Evolutionary conservation across 805 yeast species (phyloP), one percentile per base, ranked within the genome.

Genomic region (Maudiozyma serrabonitensis): DNA sequence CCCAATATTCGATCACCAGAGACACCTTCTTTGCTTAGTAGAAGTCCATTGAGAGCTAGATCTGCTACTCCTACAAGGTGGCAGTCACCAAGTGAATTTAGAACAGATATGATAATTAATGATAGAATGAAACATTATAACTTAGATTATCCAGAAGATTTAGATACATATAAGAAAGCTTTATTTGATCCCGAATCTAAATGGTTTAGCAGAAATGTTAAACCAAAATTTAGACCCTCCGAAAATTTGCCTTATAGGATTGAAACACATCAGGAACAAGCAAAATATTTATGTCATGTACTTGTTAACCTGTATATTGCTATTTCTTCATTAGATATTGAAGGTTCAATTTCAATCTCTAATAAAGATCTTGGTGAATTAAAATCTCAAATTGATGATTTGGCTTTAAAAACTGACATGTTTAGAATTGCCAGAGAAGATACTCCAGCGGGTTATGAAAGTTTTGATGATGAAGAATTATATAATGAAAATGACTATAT

Each of bases 251-350:
- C 98, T 0, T 93, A 90, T 64, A 69, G 72, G 41, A 76, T 83
- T 0, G 97, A 88, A 63, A 57, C 79, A 1, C 80, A 80, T 15
- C 68, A 69, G 34, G 95, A 85, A 50, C 84, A 81, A 50, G 84
- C 87, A 16, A 75, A 74, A 48, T 89, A 88, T 57, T 69, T 91
- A 39, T 75, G 86, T 42, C 93, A 84, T 59, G 84, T 91, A n/a
- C 74, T 90, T 32, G 76, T 84, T 2, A 88, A 87, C 64, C 65
- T 93, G 18, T 86, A 86, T 63, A 79, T 87, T 49, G 88, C 96
- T 9, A 75, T 87, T 44, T 75, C 78, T 50, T 78, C 93, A 3
- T 69, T 83, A 53, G 95, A 88, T 62, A 70, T 88, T 15, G 83
- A 80, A 58, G 91, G 95, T 2, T 70, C 76, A 7, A 69, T 87